phyloP scores from a whole-genome alignment of 75 land plant genomes.

The Pinus albicaulis region DNA sequence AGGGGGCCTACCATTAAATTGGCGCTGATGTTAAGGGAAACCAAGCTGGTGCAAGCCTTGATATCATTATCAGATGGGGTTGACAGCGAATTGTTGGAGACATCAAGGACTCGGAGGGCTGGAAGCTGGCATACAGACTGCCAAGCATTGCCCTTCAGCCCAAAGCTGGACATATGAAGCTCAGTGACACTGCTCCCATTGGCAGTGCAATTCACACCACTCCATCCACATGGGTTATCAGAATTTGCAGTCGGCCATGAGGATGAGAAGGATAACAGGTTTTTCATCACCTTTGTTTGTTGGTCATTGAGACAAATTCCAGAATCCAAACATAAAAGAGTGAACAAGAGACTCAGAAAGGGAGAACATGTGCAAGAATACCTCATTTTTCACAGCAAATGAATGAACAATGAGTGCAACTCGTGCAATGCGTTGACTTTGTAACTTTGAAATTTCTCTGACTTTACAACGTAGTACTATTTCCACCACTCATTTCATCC shows the following conservation, averaged over 20 bases:
- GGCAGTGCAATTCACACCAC: neutral
- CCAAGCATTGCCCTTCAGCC: neutral
- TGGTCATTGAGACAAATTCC: neutral
- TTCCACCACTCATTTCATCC: too few relatives aligned
- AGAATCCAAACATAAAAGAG: neutral
- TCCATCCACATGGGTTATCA: neutral
- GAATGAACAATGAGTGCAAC: neutral
- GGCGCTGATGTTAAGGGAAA: slow-evolving; percentile 16
- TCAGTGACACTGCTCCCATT: neutral
- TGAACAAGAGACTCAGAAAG: neutral
- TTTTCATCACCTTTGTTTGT: neutral
- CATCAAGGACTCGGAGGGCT: neutral
- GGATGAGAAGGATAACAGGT: neutral
- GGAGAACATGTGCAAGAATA: neutral
- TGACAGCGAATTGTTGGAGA: neutral
- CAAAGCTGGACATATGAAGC: neutral
- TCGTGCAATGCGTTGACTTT: too few relatives aligned
- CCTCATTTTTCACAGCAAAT: neutral
- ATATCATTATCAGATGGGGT: neutral
- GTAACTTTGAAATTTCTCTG: too few relatives aligned
- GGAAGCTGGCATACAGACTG: neutral
- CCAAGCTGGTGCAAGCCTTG: slow-evolving; percentile 9
- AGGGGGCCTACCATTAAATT: slow-evolving; percentile 25
- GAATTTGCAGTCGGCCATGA: neutral
- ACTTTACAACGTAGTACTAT: too few relatives aligned